phyloP scores from a whole-genome alignment of 371 early-diverging fungal species.

The Nematocida homosporus region DNA sequence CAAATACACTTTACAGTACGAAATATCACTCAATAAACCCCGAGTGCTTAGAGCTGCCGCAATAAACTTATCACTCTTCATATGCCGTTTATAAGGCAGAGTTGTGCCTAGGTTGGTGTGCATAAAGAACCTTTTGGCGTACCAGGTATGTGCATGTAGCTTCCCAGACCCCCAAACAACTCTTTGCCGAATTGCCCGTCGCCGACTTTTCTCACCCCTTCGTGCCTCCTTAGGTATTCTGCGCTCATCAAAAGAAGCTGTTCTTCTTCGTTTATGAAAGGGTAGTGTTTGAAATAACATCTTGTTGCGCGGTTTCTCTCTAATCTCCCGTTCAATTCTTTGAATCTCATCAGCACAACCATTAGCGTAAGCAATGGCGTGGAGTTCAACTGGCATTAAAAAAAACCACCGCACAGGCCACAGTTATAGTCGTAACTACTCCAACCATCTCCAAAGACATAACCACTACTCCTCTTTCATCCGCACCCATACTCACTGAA shows the following conservation, averaged over 20 bases:
- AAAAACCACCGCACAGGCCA: constrained; percentile 26
- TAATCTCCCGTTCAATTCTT: constrained; percentile 47
- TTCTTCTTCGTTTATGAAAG: constrained; percentile 57
- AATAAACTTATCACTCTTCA: constrained; percentile 38
- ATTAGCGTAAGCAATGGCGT: constrained; percentile 48
- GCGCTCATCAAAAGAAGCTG: constrained; percentile 54
- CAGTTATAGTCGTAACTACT: constrained; percentile 28
- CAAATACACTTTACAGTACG: constrained; percentile 20
- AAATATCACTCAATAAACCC: constrained; percentile 43
- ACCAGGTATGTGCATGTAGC: constrained; percentile 45
- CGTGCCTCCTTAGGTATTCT: constrained; percentile 36
- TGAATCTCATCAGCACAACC: constrained; percentile 41
- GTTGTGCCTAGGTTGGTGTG: constrained; percentile 7
- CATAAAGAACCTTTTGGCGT: constrained; percentile 48
- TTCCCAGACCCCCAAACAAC: background rate
- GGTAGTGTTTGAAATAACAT: constrained; percentile 58
- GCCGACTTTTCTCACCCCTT: constrained; percentile 31
- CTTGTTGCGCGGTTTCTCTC: constrained; percentile 39
- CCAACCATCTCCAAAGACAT: constrained; percentile 36
- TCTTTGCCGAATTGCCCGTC: constrained; percentile 6
- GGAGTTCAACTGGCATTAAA: constrained; percentile 32
- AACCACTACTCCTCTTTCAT: constrained; percentile 1
- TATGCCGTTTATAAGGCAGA: constrained; percentile 25
- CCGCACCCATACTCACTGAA: constrained; percentile 3
- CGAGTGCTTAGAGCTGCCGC: constrained; percentile 20